These are phyloP conservation scores for Cryptococcus sp. DNA, from an alignment of 1,284 basidiomycete genomes.

Conservation along the genomic window DNA sequence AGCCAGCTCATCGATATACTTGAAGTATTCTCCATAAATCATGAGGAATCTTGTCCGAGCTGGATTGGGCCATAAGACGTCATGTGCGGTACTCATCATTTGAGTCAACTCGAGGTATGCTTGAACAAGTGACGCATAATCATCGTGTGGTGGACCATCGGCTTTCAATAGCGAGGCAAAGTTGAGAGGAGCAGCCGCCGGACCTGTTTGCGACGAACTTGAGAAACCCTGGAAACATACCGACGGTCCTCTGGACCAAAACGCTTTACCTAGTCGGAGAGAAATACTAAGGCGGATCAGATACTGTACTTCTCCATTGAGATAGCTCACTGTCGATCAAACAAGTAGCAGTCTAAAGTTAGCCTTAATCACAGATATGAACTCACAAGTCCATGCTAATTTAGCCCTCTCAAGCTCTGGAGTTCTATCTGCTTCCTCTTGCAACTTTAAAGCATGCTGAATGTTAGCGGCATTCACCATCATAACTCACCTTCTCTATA, in stretches of 20 bases:
- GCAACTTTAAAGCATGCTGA: conserved; percentile 30
- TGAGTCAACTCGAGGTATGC: conserved; percentile 47
- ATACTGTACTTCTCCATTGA: background rate
- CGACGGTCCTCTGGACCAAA: conserved; percentile 46
- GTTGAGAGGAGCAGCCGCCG: conserved; percentile 38
- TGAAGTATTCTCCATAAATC: conserved; percentile 42
- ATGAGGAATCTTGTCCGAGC: conserved; percentile 41
- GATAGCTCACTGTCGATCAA: conserved; percentile 39
- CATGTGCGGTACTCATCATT: conserved; percentile 46
- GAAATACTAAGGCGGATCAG: conserved; percentile 27
- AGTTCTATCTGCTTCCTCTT: conserved; percentile 33
- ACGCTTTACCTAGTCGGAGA: conserved; percentile 44
- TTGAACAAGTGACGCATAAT: conserved; percentile 42
- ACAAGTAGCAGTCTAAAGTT: conserved; percentile 43
- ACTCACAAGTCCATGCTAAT: conserved; percentile 46
- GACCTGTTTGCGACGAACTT: conserved; percentile 41
- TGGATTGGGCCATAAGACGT: conserved; percentile 44
- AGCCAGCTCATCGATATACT: conserved; percentile 45
- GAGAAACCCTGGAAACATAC: conserved; percentile 47
- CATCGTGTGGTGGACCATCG: conserved; percentile 30
- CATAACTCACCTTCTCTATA: conserved; percentile 34
- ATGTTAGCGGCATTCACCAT: background rate
- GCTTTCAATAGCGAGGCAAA: conserved; percentile 40
- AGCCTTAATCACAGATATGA: background rate
- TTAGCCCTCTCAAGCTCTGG: conserved; percentile 39